These are phyloP conservation scores for Detonula confervacea DNA, from an alignment of 352 stramenopile genomes.

Conservation along the genomic window DNA sequence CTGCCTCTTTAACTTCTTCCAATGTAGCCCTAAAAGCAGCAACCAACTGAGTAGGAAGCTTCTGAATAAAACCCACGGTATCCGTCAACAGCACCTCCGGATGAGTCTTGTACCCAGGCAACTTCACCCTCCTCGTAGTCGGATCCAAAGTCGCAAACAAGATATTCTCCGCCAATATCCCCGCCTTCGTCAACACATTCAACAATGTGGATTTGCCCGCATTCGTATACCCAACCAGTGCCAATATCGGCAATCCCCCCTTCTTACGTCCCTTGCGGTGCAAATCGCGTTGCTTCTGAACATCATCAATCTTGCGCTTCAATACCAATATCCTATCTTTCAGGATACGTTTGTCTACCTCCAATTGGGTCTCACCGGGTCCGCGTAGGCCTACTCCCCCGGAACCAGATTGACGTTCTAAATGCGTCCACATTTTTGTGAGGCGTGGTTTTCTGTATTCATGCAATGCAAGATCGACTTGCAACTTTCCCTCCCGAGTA, in stretches of 20 bases:
- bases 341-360: constrained; percentile 88
- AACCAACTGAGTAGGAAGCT: constrained; percentile 89
- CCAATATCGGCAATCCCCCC: constrained; percentile 78
- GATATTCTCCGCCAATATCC: constrained; percentile 89
- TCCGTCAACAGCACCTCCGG: constrained; percentile 89
- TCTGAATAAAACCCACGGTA: constrained; percentile 91
- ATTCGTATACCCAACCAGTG: constrained; percentile 87
- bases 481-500: constrained; percentile 87
- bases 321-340: constrained; percentile 86
- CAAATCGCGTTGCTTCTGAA: constrained; percentile 85
- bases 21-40: constrained; percentile 89
- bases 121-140: constrained; percentile 87
- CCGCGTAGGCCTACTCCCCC: constrained; percentile 84
- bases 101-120: constrained; percentile 86
- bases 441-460: constrained; percentile 88
- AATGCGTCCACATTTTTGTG: constrained; percentile 89
- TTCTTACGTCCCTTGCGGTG: constrained; percentile 70
- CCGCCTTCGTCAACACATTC: constrained; percentile 86
- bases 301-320: constrained; percentile 86
- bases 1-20: constrained; percentile 88
- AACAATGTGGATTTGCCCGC: constrained; percentile 89
- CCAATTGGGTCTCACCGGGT: constrained; percentile 88
- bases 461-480: constrained; percentile 88
- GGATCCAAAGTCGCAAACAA: constrained; percentile 90
- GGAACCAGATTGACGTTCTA: constrained; percentile 86